A percentile compares a stretch with the other conserved stretches of the same genome.
These are phyloP conservation scores for Cryptococcus maquisensis DNA, from an alignment of 1,284 basidiomycete genomes.

Conservation along the genomic window DNA sequence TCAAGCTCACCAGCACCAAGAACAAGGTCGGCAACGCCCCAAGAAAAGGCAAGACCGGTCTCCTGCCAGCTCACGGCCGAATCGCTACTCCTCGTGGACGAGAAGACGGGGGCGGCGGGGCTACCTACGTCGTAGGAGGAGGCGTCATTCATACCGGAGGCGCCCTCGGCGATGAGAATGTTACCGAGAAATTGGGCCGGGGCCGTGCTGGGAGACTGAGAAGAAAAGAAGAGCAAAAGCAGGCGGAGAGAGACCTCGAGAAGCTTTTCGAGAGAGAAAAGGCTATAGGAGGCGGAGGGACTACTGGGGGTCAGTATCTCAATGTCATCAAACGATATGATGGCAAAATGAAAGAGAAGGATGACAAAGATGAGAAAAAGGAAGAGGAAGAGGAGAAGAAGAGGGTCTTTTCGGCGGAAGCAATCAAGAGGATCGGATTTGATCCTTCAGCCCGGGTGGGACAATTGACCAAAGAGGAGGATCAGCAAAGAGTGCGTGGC, in stretches of 20 bases:
- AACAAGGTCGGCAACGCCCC: too few relatives aligned
- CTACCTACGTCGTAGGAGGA: conserved; percentile 78
- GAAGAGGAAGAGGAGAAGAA: conserved; percentile 23
- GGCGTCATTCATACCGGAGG: conserved; percentile 54
- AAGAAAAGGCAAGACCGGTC: conserved; percentile 45
- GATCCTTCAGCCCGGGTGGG: conserved; percentile 35
- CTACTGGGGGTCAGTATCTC: conserved; percentile 44
- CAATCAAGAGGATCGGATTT: conserved; percentile 45
- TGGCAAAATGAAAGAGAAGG: conserved; percentile 3
- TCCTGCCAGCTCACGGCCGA: conserved; percentile 31
- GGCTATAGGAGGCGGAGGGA: conserved; percentile 18
- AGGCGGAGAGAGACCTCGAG: conserved; percentile 60
- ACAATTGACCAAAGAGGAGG: conserved; percentile 18
- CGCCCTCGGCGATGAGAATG: conserved; percentile 48
- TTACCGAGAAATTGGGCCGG: conserved; percentile 65
- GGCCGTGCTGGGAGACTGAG: conserved; percentile 67
- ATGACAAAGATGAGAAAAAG: conserved; percentile 24
- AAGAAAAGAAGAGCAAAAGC: conserved; percentile 57
- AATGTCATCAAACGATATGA: conserved; percentile 40
- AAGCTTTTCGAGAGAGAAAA: conserved; percentile 52
- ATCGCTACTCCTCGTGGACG: conserved; percentile 26
- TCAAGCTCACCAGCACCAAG: background rate
- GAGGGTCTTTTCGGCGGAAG: conserved; percentile 38
- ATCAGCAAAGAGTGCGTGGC: conserved; percentile 25
- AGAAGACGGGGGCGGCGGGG: conserved; percentile 49